phyloP scores from a whole-genome alignment of 2,329 filamentous ascomycete genomes.

The Saccharata proteae region DNA sequence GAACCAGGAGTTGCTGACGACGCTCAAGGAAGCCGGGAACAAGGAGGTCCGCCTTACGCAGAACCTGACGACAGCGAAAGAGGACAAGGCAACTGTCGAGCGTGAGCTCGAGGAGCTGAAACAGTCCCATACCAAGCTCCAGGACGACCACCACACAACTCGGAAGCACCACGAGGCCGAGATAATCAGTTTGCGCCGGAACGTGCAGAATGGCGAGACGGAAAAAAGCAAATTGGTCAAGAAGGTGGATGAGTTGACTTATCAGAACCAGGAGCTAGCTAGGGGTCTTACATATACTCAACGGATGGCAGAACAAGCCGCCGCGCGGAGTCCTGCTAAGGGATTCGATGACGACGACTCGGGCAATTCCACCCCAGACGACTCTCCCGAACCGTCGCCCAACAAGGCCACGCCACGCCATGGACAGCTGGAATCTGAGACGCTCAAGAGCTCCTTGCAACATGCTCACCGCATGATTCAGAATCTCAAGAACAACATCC shows the following conservation, averaged over 20 bases:
- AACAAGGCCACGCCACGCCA: constrained; percentile 86
- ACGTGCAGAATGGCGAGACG: constrained; percentile 61
- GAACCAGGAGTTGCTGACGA: constrained; percentile 67
- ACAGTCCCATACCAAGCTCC: constrained; percentile 62
- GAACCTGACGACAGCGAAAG: constrained; percentile 53
- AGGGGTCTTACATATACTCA: constrained; percentile 68
- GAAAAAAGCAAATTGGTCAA: constrained; percentile 69
- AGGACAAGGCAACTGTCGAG: constrained; percentile 67
- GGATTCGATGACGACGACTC: constrained; percentile 42
- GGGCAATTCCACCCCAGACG: constrained; percentile 58
- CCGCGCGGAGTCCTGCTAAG: constrained; percentile 44
- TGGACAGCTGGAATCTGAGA: constrained; percentile 87
- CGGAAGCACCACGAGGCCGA: constrained; percentile 85
- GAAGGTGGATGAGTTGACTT: constrained; percentile 76
- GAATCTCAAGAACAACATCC: constrained; percentile 84
- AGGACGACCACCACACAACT: constrained; percentile 64
- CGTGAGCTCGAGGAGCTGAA: constrained; percentile 87
- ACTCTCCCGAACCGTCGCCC: constrained; percentile 82
- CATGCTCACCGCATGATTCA: constrained; percentile 96
- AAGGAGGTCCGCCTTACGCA: constrained; percentile 73
- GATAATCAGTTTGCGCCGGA: constrained; percentile 70
- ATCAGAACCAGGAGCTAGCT: constrained; percentile 84
- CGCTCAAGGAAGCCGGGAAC: constrained; percentile 64
- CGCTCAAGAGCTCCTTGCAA: constrained; percentile 81
- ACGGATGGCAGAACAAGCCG: constrained; percentile 46